These are phyloP conservation scores for Colletotrichum acutatum DNA, from an alignment of 2,329 filamentous ascomycete species.

Conservation along the genomic window DNA sequence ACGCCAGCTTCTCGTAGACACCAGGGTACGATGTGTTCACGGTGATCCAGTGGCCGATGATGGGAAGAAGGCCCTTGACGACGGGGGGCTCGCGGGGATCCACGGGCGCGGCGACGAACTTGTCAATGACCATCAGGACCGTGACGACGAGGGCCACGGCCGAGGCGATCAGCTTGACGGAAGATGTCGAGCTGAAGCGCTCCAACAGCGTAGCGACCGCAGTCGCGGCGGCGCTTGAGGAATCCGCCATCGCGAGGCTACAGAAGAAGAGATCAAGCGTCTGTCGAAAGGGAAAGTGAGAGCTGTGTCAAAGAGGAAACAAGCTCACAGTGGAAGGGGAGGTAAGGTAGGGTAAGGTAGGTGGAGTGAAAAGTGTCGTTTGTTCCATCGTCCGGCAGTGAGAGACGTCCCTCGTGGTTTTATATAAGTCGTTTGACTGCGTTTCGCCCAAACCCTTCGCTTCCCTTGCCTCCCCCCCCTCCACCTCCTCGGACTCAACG, in stretches of 20 bases:
- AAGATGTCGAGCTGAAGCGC: slow-evolving; percentile 3
- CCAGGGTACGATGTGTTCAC: slow-evolving; percentile 49
- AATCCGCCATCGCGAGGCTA: neutral
- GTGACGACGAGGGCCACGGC: neutral
- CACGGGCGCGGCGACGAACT: slow-evolving; percentile 26
- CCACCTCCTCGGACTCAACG: neutral
- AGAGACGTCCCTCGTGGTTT: neutral
- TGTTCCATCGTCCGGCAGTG: neutral
- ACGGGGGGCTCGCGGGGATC: slow-evolving; percentile 55
- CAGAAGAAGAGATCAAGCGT: neutral
- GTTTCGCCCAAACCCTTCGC: too few species aligned
- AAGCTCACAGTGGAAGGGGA: neutral
- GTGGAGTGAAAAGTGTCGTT: neutral
- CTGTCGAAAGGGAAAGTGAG: neutral
- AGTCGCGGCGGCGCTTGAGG: neutral
- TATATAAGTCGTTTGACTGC: neutral
- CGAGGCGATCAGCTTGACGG: neutral
- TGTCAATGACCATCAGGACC: slow-evolving; percentile 12
- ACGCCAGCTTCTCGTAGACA: slow-evolving; percentile 53
- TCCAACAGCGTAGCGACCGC: neutral
- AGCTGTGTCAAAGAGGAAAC: neutral
- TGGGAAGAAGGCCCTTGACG: slow-evolving; percentile 52
- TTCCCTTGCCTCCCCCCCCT: too few species aligned
- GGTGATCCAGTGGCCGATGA: slow-evolving; percentile 59
- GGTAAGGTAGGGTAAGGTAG: neutral